Evolutionary conservation across 129 eudicot genomes (phyloP).

Genomic region (Smallanthus sonchifolius): DNA sequence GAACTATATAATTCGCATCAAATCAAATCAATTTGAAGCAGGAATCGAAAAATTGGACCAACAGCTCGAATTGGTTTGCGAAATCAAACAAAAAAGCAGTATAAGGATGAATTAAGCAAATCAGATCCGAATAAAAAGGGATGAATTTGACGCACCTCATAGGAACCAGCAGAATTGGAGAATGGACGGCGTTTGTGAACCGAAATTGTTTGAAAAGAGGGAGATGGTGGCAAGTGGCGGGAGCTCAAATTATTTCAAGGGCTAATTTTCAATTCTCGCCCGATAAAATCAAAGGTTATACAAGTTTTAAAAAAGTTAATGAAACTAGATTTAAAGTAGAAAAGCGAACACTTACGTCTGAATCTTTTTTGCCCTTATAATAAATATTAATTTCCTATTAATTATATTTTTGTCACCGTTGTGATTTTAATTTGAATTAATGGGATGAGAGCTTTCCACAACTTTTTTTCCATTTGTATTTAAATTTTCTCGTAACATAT

Average conservation of each 20-base stretch:
- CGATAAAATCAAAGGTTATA: neutral
- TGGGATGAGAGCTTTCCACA: no score
- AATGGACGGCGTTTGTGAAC: conserved; percentile 14
- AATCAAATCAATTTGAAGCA: conserved; percentile 15
- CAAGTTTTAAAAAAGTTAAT: no score
- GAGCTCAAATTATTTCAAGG: conserved; percentile 9
- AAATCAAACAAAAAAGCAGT: conserved; percentile 2
- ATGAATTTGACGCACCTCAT: conserved; percentile 19
- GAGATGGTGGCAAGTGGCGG: conserved; percentile 24
- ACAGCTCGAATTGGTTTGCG: neutral
- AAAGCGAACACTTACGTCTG: no score
- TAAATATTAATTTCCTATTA: no score
- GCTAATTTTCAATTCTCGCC: conserved; percentile 1
- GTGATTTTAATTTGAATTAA: no score
- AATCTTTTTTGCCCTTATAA: no score
- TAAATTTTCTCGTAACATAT: no score
- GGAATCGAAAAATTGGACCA: neutral
- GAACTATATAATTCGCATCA: conserved; percentile 1
- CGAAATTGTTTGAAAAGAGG: conserved; percentile 27
- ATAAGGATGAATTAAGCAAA: neutral
- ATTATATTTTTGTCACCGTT: no score
- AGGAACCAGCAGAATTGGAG: neutral
- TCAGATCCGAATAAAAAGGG: conserved; percentile 7
- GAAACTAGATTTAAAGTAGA: no score
- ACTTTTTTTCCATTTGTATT: no score